phyloP scores from a whole-genome alignment of 805 yeast species.

The Saturnispora dispora region DNA sequence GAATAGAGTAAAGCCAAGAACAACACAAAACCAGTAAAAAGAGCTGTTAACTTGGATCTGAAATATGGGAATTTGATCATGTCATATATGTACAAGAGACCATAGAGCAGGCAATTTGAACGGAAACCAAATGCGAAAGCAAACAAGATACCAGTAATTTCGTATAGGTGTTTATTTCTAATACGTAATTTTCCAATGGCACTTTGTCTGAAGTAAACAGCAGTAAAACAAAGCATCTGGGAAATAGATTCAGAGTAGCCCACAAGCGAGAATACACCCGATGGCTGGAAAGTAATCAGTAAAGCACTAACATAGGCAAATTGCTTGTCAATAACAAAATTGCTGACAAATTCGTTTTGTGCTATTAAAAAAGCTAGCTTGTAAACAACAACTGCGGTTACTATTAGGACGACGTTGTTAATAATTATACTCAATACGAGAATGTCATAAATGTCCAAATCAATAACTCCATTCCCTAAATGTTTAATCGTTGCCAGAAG shows the following conservation, averaged over 20 bases:
- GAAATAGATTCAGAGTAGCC: slow-evolving; percentile 73
- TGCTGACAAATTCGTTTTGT: background rate
- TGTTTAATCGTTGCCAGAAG: slow-evolving; percentile 22
- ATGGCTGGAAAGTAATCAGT: slow-evolving; percentile 57
- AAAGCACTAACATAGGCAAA: slow-evolving; percentile 19
- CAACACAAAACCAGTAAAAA: slow-evolving; percentile 50
- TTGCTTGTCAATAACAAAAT: background rate
- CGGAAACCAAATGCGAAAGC: slow-evolving; percentile 55
- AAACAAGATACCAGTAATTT: slow-evolving; percentile 46
- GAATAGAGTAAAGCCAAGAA: slow-evolving; percentile 36
- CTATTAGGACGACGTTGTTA: slow-evolving; percentile 44
- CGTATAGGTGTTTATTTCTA: slow-evolving; percentile 18
- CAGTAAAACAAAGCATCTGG: slow-evolving; percentile 49
- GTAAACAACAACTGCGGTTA: slow-evolving; percentile 41
- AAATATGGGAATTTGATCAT: slow-evolving; percentile 21
- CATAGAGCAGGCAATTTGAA: slow-evolving; percentile 70
- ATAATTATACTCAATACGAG: slow-evolving; percentile 39
- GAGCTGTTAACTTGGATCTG: slow-evolving; percentile 20
- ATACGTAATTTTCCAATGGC: slow-evolving; percentile 11
- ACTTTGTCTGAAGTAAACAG: slow-evolving; percentile 42
- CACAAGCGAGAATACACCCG: slow-evolving; percentile 66
- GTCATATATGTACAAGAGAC: slow-evolving; percentile 57
- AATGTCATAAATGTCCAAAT: background rate
- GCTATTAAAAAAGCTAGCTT: slow-evolving; percentile 32
- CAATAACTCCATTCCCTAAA: slow-evolving; percentile 30